Evolutionary conservation across 2,329 filamentous ascomycete species (phyloP), one percentile per base, ranked within the genome.

Genomic region (Colletotrichum graminicola): DNA sequence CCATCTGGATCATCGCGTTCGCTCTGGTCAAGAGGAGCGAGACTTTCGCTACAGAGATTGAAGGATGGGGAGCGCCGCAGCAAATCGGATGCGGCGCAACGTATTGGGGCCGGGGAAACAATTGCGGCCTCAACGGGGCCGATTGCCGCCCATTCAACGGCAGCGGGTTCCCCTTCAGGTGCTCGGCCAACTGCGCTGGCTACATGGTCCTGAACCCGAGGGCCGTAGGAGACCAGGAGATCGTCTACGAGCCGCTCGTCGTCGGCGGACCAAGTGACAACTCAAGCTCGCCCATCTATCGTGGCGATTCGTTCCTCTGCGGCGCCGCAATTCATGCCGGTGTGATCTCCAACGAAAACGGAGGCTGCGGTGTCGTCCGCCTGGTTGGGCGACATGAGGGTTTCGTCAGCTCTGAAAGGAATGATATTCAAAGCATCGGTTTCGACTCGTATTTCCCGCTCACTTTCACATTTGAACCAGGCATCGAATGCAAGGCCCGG

Each of bases 381-480:
- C 85, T 96, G 47, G 86, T 93, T 29, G 95, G 95, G 29, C 87
- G 91, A 66, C 88, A 90, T 67, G 83, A 86, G 66, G 83, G 87
- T 60, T 97, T 91, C 77, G 82, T 86, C 52, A 86, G 88, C 52
- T 90, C 91, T 12, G 87, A 88, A 59, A 86, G 86, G n/a, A 86
- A 97, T 77, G 93, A 92, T 63, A 94, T 98, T 74, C 82, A 84
- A 36, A 97, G 94, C 73, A 85, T 93, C 65, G 87, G 82, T 5
- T 99, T 99, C 78, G 89, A 94, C 73, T 95, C 94, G 0, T 94
- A 94, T 74, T 99, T 99, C 76, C 96, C 96, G 1, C 91, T 93
- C 39, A 92, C 94, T 0, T 98, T 94, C 79, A 89, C 89, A 23
- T 98, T 99, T 75, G 82, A 93, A 5, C 81, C 85, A 5, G 87